Evolutionary conservation across 23 red algal genomes (phyloP), one percentile per base, ranked within the genome.

Genomic region (Gracilariopsis chorda): DNA sequence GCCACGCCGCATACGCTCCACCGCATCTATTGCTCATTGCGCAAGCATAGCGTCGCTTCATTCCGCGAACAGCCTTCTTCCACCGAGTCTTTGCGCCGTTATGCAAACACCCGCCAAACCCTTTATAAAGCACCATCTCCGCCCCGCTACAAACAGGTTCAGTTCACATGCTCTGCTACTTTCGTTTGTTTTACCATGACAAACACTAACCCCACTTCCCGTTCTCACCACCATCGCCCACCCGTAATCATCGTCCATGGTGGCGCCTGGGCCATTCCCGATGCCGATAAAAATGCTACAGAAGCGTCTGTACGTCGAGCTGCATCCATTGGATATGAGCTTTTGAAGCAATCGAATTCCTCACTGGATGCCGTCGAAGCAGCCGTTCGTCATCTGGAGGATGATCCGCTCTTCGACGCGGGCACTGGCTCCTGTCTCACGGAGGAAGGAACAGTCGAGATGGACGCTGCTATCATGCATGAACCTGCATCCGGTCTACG

Each of bases 381-480:
- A 19, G 97, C 97, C 23, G 93, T 99, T 20, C 28, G 80, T 2
- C 58, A 59, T 16, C 74, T 99, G 48, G 97, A 96, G 67, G 64
- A 84, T 5, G 93, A 96, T 80, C 88, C 93, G 21, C 61, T 67
- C 6, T 98, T 98, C 59, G 88, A 99, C 60, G 97, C 97, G 10
- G 97, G 93, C 16, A 44, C 36, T 24, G 97, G 97, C 20, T 94
- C 97, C 13, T 90, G 80, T 46, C 77, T 99, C 61, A 92, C 88
- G 48, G 76, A 59, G 53, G 44, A 51, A 43, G 94, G 97, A 13
- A 52, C 37, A 13, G 86, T 96, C 17, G 97, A 99, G 88, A 94
- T 94, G 84, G 97, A 99, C 67, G 93, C 93, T 10, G 69, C 77
- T 10, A 48, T 99, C 23, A 99, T 99, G 93, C 35, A 86, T 19